A percentile compares a stretch with the other conserved stretches of the same genome.
Evolutionary conservation across 495 filamentous ascomycete genomes (phyloP).

Genomic region (Neurospora tetrasperma): DNA sequence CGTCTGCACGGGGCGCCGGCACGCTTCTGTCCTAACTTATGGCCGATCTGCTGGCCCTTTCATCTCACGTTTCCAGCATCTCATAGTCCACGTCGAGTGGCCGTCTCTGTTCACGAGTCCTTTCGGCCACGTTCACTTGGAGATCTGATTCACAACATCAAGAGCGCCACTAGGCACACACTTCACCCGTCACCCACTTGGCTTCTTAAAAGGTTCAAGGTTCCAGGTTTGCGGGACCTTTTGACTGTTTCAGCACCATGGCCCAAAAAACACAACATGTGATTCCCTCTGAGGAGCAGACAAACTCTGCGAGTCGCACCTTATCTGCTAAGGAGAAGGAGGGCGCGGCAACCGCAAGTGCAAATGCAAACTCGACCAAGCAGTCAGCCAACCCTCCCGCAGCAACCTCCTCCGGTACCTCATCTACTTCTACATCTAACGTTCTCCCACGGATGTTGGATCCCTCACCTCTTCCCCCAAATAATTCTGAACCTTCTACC

Average conservation of each 20-base stretch:
- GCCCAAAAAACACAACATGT: constrained; percentile 25
- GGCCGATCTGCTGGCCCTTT: constrained; percentile 19
- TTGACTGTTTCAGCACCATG: constrained; percentile 11
- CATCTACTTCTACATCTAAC: constrained; percentile 10
- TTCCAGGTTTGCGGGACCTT: constrained; percentile 1
- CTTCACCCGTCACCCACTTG: not conserved
- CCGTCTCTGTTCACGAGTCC: not conserved
- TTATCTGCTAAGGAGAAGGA: constrained; percentile 24
- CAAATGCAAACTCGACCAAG: constrained; percentile 14
- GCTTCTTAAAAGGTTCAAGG: not conserved
- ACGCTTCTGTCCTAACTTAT: constrained; percentile 21
- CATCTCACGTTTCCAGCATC: not conserved
- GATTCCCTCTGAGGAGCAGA: constrained; percentile 20
- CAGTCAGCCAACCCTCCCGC: constrained; percentile 7
- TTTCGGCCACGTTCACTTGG: not conserved
- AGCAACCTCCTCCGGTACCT: constrained; percentile 3
- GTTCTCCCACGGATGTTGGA: constrained; percentile 23
- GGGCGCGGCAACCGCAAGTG: constrained; percentile 13
- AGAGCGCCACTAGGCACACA: not conserved
- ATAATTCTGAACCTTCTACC: constrained; percentile 12
- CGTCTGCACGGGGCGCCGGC: constrained; percentile 16
- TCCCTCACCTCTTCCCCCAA: constrained; percentile 10
- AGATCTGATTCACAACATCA: not conserved
- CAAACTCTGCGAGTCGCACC: constrained; percentile 16
- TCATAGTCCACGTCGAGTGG: not conserved